Percentiles rank a stretch among this genome's conserved stretches.
phyloP scores from a whole-genome alignment of 1,284 basidiomycete genomes.

The Neolentinus lepideus region DNA sequence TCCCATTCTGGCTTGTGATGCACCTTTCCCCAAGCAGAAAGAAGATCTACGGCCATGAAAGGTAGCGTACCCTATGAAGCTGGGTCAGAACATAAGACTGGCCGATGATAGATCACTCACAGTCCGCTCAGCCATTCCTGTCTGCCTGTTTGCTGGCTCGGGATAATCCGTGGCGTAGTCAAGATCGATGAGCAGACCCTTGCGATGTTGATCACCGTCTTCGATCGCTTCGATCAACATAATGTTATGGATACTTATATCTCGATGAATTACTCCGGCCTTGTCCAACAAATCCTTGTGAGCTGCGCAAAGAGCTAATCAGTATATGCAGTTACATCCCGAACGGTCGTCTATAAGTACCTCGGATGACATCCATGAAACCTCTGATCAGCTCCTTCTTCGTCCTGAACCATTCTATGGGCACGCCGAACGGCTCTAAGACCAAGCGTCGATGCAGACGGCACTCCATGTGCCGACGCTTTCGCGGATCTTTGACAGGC shows the following conservation, averaged over 20 bases:
- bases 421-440: neutral
- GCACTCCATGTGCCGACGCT: neutral
- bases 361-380: neutral
- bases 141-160: neutral
- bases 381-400: neutral
- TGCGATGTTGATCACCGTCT: neutral
- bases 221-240: neutral
- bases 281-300: neutral
- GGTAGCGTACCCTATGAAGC: neutral
- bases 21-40: neutral
- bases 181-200: neutral
- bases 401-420: neutral
- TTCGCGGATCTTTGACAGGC: neutral
- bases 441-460: neutral
- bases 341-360: neutral
- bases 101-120: too few species aligned
- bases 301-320: neutral
- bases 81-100: neutral
- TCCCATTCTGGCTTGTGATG: neutral
- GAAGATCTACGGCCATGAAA: neutral
- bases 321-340: too few species aligned
- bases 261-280: neutral
- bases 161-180: neutral
- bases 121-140: neutral
- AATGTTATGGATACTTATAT: neutral